phyloP scores from a whole-genome alignment of 2,329 filamentous ascomycete genomes.

The Scedosporium aurantiacum region DNA sequence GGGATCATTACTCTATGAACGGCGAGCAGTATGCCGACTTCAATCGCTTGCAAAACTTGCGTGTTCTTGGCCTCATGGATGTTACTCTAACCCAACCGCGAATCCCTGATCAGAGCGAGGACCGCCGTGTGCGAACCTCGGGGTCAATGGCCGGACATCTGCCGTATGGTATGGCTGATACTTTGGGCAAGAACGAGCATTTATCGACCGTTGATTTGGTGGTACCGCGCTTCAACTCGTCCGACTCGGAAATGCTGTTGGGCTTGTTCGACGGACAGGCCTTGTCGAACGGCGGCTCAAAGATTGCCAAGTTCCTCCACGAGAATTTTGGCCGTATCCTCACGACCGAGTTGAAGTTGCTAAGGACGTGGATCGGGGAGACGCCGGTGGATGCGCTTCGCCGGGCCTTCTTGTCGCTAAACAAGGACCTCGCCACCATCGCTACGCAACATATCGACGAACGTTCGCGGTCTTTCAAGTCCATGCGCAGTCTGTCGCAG shows the following conservation, averaged over 20 bases:
- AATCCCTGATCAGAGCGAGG: slow-evolving; percentile 90
- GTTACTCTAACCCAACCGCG: slow-evolving; percentile 89
- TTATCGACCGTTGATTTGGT: slow-evolving; percentile 93
- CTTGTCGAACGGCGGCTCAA: slow-evolving; percentile 81
- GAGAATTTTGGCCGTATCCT: slow-evolving; percentile 90
- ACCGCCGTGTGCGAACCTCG: slow-evolving; percentile 90
- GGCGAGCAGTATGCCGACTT: slow-evolving; percentile 77
- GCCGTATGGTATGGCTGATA: slow-evolving; percentile 96
- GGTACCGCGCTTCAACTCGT: slow-evolving; percentile 80
- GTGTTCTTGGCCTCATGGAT: slow-evolving; percentile 92
- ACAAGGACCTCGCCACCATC: slow-evolving; percentile 85
- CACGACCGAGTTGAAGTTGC: slow-evolving; percentile 63
- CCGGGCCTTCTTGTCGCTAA: slow-evolving; percentile 76
- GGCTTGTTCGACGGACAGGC: slow-evolving; percentile 94
- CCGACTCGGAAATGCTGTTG: slow-evolving; percentile 78
- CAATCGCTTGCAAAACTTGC: slow-evolving; percentile 68
- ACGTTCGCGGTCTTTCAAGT: slow-evolving; percentile 38
- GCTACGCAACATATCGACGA: slow-evolving; percentile 74
- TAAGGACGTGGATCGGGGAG: slow-evolving; percentile 59
- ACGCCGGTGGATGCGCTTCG: slow-evolving; percentile 73
- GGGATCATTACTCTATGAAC: slow-evolving; percentile 32
- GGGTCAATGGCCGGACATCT: slow-evolving; percentile 85
- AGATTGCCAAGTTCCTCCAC: slow-evolving; percentile 91
- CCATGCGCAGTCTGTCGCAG: slow-evolving; percentile 62
- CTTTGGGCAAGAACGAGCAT: slow-evolving; percentile 84